Base-by-base conservation (phyloP, 2,329 filamentous ascomycete species). In the Paraphoma chrysanthemicola region DNA sequence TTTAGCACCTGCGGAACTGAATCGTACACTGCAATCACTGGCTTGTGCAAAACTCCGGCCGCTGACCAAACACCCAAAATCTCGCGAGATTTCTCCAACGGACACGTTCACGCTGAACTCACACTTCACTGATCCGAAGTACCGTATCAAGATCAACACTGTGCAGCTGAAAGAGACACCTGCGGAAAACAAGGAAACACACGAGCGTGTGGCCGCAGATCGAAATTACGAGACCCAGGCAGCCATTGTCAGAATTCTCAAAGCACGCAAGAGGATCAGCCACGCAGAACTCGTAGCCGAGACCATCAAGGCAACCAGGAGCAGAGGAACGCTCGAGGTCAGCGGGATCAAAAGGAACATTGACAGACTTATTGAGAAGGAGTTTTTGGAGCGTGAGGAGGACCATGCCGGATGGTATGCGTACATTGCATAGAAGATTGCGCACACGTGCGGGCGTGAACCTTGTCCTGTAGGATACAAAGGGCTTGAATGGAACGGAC, bases 91-190 rank as follows among this genome's bases (percentile, higher is more conserved):
- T 64, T 85, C 85, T 56, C 72, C 82, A 0, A 91, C 86, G 0
- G 96, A 99, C 78, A 91, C 88, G 0, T 99, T 99, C 70, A 87
- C 86, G 0, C 88, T 96, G 70, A 97, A 97, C 79, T 78, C 84
- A 44, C 75, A 75, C 14, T 99, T 99, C 77, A 81, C 81, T 2
- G 90, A 97, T 71, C 85, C 88, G 17, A 96, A 95, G 77, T 90
- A 91, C 77, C 88, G 93, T 54, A 89, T 99, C 79, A 99, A 99
- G 82, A 97, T 99, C 82, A 99, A 98, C 79, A 94, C 97, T 78
- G 95, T 99, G 67, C 95, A 99, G 78, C 85, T 97, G 48, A 96
- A 95, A 79, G 95, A 99, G 79, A 98, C 95, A 0, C 91, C 90
- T 69, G 90, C 94, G 71, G 95, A 99, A 79, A 97, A 97, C 79